Evolutionary conservation across 1,284 basidiomycete genomes (phyloP).

Genomic region (Moesziomyces sp.): DNA sequence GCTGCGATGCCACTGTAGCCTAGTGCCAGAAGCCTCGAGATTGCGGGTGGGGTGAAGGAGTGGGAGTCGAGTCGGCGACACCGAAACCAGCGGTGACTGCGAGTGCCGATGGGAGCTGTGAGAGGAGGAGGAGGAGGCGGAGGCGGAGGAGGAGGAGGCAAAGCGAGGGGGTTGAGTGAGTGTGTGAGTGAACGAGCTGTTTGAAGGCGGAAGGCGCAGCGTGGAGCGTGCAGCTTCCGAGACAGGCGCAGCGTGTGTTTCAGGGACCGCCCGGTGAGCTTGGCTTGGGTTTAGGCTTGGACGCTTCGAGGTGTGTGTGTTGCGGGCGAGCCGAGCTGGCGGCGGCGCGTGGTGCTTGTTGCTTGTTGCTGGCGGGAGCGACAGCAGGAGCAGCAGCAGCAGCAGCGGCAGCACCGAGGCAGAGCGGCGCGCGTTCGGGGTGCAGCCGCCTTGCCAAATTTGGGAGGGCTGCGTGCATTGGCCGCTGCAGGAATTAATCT

Average conservation of each 20-base stretch:
- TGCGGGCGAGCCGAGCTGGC: background rate
- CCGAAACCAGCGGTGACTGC: slow-evolving; percentile 13
- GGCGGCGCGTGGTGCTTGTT: background rate
- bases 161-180: too few species aligned
- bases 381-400: too few species aligned
- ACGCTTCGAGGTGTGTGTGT: background rate
- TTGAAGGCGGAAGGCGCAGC: too few species aligned
- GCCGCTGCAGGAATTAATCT: too few species aligned
- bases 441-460: too few species aligned
- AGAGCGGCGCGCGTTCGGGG: too few species aligned
- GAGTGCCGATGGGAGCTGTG: background rate
- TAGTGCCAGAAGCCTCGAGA: background rate
- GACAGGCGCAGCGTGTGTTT: background rate
- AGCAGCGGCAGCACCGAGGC: too few species aligned
- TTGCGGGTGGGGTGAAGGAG: background rate
- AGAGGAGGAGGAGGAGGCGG: background rate
- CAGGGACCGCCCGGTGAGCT: background rate
- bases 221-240: background rate
- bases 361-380: too few species aligned
- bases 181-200: background rate
- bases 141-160: background rate
- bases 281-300: background rate
- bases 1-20: background rate
- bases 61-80: background rate
- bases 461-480: too few species aligned